Base-by-base conservation (phyloP, 2,329 filamentous ascomycete species). In the Cordyceps pruinosa region DNA sequence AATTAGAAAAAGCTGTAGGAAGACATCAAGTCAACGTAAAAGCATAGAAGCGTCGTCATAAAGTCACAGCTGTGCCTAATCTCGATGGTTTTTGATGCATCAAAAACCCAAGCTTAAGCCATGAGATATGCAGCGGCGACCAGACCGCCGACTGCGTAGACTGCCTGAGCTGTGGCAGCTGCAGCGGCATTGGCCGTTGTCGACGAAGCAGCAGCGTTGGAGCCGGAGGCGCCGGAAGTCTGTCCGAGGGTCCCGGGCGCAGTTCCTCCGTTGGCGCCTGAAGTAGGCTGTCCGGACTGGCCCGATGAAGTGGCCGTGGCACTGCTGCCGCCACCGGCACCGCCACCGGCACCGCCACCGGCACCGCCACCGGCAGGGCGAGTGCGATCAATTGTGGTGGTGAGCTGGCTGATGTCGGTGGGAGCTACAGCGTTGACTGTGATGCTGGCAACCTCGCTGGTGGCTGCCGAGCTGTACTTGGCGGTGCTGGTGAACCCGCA, bases 361-460 rank as follows among this genome's bases (percentile, higher is more conserved):
- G n/a, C 28, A 30, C 46, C 46, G 9, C 46, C 54, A 4, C 12
- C 26, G 17, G 26, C 46, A 30, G 46, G 45, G 21, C 30, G n/a
- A 19, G 10, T 12, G 35, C 34, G n/a, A 32, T 61, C 49, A 53
- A 73, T 64, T 37, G 71, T 73, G 23, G 68, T 72, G 32, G 70
- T 73, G 56, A 72, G 61, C 62, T 74, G 68, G 44, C 49, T 65
- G 26, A 66, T 58, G 49, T 66, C 65, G 9, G 68, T 73, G n/a
- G 68, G 65, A 15, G 62, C 63, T 12, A 64, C 65, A 32, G 66
- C 72, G 9, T 62, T 56, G 47, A 72, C 71, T 9, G 63, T 65
- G 61, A 72, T 56, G 7, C 65, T 66, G 49, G 68, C 66, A 58
- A 72, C 75, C 15, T 37, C 41, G n/a, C 42, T 56, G 32, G 42